These are phyloP conservation scores for Serendipita vermifera DNA, from an alignment of 768 basidiomycete species.

Conservation along the genomic window DNA sequence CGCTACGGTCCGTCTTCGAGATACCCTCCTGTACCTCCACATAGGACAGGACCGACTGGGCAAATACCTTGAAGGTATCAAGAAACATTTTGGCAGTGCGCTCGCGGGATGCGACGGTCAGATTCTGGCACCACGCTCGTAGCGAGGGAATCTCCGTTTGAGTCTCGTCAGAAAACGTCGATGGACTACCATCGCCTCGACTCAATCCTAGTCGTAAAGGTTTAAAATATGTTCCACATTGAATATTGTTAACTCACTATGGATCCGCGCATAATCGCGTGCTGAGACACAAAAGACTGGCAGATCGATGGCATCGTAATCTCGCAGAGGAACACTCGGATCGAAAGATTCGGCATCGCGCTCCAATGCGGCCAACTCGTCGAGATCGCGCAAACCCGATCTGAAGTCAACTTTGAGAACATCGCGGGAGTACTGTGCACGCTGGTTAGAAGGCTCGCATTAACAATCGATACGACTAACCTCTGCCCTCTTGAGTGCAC, in stretches of 20 bases:
- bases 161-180: constrained; percentile 39
- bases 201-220: constrained; percentile 39
- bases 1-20: constrained; percentile 36
- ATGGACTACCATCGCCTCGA: constrained; percentile 44
- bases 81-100: constrained; percentile 33
- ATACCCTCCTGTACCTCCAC: constrained; percentile 41
- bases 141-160: constrained; percentile 46
- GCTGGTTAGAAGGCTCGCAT: background rate
- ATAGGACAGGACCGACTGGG: constrained; percentile 35
- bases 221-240: too few species aligned
- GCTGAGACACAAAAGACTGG: constrained; percentile 52
- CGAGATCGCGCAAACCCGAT: constrained; percentile 43
- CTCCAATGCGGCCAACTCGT: constrained; percentile 46
- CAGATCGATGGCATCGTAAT: constrained; percentile 46
- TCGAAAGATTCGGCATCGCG: constrained; percentile 46
- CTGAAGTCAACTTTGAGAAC: constrained; percentile 50
- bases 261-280: constrained; percentile 47
- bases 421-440: constrained; percentile 37
- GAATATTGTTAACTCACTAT: constrained; percentile 30
- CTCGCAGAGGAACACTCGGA: constrained; percentile 40
- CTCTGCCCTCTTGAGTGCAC: constrained; percentile 44
- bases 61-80: constrained; percentile 36
- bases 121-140: constrained; percentile 43
- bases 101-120: constrained; percentile 43
- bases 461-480: constrained; percentile 23